Evolutionary conservation across 495 filamentous ascomycete species (phyloP).

Genomic region (Penicillium arizonense): DNA sequence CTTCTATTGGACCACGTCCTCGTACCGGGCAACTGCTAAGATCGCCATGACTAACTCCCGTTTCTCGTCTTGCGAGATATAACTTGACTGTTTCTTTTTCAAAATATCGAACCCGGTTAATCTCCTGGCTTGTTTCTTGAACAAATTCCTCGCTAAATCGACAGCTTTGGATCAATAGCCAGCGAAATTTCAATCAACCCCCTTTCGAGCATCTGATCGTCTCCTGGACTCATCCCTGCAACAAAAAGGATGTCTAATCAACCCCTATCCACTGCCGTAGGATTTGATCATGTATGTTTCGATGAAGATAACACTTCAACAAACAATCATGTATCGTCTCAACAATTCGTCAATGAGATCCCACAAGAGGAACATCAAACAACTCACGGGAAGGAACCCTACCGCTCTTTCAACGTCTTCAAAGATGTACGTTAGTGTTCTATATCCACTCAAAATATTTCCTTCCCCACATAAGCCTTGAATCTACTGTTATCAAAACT

Average conservation of each 20-base stretch:
- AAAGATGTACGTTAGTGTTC: constrained; percentile 3
- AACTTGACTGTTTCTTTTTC: background rate
- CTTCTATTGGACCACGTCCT: background rate
- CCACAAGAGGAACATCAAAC: background rate
- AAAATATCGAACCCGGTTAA: background rate
- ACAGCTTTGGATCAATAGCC: too few relatives aligned
- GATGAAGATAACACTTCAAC: background rate
- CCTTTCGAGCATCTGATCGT: too few relatives aligned
- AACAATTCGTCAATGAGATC: background rate
- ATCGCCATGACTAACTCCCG: background rate
- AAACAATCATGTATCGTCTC: background rate
- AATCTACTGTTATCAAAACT: background rate
- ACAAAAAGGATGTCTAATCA: background rate
- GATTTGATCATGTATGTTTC: background rate
- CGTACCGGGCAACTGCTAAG: constrained; percentile 1
- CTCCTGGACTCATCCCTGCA: background rate
- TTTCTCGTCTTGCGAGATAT: background rate
- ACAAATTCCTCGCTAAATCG: background rate
- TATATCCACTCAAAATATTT: background rate
- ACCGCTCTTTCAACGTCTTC: constrained; percentile 9
- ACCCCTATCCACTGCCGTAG: background rate
- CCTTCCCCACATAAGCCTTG: too few relatives aligned
- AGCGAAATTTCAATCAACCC: too few relatives aligned
- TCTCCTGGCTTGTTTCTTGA: background rate
- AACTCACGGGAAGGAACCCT: background rate